Base-by-base conservation (phyloP, 2,329 filamentous ascomycete species). In the Pseudocercospora pini-densiflorae region DNA sequence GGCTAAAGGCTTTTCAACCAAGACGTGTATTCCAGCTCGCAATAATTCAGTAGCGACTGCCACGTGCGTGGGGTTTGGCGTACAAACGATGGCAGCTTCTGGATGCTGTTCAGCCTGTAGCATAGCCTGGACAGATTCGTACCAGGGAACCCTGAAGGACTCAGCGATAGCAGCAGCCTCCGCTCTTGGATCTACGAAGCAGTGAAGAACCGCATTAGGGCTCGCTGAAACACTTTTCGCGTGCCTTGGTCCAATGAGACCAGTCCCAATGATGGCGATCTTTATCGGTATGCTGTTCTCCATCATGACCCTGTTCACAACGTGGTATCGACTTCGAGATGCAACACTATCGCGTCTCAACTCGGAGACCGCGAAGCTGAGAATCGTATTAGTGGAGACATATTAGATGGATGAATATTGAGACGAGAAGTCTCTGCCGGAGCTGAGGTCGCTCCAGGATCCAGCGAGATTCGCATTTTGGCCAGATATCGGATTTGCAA, bases 41-140 rank as follows among this genome's bases (percentile, higher is more conserved):
- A 87, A 77, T 0, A 88, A 77, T 45, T 84, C 78, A n/a, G 79
- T 81, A 2, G 84, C 78, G 1, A 88, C 66, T 0, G 82, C 59
- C 4, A 86, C 85, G 65, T 89, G 87, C 0, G 85, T 87, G 70
- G 85, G 80, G 70, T 88, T 89, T 2, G 87, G 87, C 0, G 86
- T 88, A 78, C 86, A 87, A 58, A 88, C 81, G 47, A 88, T 84
- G 23, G 86, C 86, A 40, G 82, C 86, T 58, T 86, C 81, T 10
- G 85, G 84, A n/a, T 77, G 78, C 51, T 75, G 49, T 6, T 69
- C 31, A 0, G 78, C 80, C 5, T 74, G 68, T 0, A 88, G 71
- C 67, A 88, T 79, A 0, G 77, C 76, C 2, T 79, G 59, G 2
- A 87, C 75, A 3, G 82, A 79, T 1, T 72, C 21, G 68, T 79